phyloP scores from a whole-genome alignment of 1,284 basidiomycete genomes.

The Malassezia furfur region DNA sequence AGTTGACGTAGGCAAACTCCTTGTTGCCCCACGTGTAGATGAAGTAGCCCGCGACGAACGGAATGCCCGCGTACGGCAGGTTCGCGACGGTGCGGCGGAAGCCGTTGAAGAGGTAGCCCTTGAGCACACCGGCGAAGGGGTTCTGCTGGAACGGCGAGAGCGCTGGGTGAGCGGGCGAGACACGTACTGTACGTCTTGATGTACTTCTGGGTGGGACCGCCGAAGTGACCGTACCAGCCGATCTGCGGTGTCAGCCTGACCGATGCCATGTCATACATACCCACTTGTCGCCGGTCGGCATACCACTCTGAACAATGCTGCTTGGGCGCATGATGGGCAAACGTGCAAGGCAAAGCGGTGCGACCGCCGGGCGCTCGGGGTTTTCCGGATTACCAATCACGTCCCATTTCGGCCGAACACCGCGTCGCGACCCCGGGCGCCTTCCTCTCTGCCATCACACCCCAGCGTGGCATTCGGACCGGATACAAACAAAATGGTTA shows the following conservation, averaged over 20 bases:
- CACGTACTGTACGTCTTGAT: conserved; percentile 37
- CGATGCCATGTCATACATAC: conserved; percentile 2
- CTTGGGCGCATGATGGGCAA: conserved; percentile 15
- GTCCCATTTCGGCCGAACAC: conserved; percentile 14
- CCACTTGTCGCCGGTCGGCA: conserved; percentile 18
- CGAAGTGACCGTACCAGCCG: conserved; percentile 48
- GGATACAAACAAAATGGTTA: conserved; percentile 15
- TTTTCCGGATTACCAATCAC: conserved; percentile 20
- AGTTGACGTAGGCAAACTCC: conserved; percentile 44
- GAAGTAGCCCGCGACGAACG: conserved; percentile 42
- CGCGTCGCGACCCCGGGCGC: not conserved
- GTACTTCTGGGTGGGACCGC: conserved; percentile 42
- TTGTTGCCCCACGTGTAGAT: conserved; percentile 43
- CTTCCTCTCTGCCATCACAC: no score
- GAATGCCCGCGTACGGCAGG: conserved; percentile 44
- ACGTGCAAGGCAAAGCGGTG: not conserved
- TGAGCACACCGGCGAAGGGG: conserved; percentile 40
- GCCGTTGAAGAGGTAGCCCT: conserved; percentile 42
- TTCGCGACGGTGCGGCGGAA: conserved; percentile 44
- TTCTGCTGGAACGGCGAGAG: conserved; percentile 45
- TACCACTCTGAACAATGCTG: conserved; percentile 19
- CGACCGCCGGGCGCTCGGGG: conserved; percentile 6
- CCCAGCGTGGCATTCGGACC: no score
- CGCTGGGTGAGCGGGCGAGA: conserved; percentile 14
- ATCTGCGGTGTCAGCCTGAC: conserved; percentile 23